These are phyloP conservation scores for Ogataea salicorniae DNA, from an alignment of 805 yeast genomes.

Conservation along the genomic window DNA sequence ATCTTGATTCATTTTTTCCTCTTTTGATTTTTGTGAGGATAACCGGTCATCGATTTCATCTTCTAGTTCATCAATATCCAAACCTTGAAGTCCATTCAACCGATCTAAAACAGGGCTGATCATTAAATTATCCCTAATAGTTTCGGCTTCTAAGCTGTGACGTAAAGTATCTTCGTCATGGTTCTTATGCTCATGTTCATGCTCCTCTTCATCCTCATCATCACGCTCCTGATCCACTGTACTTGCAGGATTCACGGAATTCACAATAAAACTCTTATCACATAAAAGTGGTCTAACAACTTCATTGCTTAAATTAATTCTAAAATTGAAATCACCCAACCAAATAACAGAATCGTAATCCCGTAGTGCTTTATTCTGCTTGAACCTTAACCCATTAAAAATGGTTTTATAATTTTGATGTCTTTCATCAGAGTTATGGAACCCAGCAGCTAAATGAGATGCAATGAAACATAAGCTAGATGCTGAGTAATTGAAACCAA, in stretches of 20 bases:
- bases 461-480: conserved; percentile 73
- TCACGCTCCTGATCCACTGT: too few species aligned
- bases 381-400: conserved; percentile 60
- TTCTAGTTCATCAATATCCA: background rate
- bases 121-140: background rate
- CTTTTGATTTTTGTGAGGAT: background rate
- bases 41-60: background rate
- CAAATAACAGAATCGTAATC: conserved; percentile 84
- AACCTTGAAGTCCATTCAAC: background rate
- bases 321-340: conserved; percentile 91
- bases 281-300: conserved; percentile 44
- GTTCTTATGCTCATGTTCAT: background rate
- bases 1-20: background rate
- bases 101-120: background rate
- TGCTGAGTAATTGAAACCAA: conserved; percentile 46
- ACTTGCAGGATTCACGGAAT: too few species aligned
- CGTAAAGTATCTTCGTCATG: background rate
- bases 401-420: conserved; percentile 83
- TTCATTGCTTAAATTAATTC: conserved; percentile 69
- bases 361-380: conserved; percentile 50
- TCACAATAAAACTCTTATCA: too few species aligned
- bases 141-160: too few species aligned
- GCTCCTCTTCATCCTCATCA: background rate
- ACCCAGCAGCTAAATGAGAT: conserved; percentile 93
- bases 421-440: conserved; percentile 72